Evolutionary conservation across 2,329 filamentous ascomycete genomes (phyloP), one percentile per base, ranked within the genome.

Genomic region (Penicillium rolfsii): DNA sequence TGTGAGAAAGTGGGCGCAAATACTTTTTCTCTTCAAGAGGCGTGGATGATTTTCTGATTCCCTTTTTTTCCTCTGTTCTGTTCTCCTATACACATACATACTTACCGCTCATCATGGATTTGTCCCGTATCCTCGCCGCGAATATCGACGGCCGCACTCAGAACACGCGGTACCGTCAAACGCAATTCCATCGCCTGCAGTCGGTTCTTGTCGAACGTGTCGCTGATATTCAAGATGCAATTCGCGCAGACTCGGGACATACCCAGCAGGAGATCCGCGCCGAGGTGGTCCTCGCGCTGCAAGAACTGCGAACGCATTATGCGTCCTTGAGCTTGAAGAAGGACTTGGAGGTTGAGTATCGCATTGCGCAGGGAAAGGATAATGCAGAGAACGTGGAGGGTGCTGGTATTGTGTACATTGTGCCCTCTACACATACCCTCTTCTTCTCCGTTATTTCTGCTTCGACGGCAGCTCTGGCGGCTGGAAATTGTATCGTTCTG

Each of bases 401-500:
- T 1, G 58, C 58, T 2, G 73, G 73, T 0, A 71, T 75, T 40
- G 70, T 81, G 1, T 82, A 82, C 48, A 81, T 86, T 53, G 77
- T 81, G 52, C 82, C 83, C 1, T 72, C 75, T 9, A 71, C 61
- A 6, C 80, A 85, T 68, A 84, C 79, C 0, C 70, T 81, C 8
- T 80, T 85, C 60, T 84, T 80, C 62, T 82, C 79, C 0, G 65
- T 78, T 1, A 64, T 84, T 19, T 73, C 71, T 3, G 77, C 81
- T 0, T 54, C 85, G 41, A 77, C 76, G 36, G 78, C 81, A 4
- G 82, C 82, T 7, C 64, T 85, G 33, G 78, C 80, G 0, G 81
- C 82, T 12, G 83, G 83, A 0, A 85, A 83, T 59, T 84, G 81
- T 64, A 75, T 84, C 3, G 73, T 81, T 35, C 49, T 85, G 11